A percentile compares a stretch with the other conserved stretches of the same genome.
These are phyloP conservation scores for Botrytis galanthina DNA, from an alignment of 2,329 filamentous ascomycete genomes.

Conservation along the genomic window DNA sequence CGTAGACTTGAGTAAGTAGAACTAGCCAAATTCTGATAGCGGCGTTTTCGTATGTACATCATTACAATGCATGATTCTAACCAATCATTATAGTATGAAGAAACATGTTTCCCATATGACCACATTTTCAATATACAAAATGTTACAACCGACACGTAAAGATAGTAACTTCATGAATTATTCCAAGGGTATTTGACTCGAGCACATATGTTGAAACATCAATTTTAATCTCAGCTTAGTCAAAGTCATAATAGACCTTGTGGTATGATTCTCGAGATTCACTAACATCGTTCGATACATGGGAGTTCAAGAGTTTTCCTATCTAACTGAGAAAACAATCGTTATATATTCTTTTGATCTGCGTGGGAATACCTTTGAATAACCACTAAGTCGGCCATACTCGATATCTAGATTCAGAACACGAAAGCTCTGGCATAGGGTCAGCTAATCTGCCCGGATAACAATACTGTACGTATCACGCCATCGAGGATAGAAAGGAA, in stretches of 20 bases:
- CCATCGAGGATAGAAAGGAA: not conserved
- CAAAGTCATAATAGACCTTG: not conserved
- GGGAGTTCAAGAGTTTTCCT: not conserved
- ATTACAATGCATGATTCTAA: too few species aligned
- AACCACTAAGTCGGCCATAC: not conserved
- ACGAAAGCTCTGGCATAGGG: not conserved
- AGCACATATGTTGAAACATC: not conserved
- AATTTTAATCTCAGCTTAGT: not conserved
- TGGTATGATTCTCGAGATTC: not conserved
- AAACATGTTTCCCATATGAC: too few species aligned
- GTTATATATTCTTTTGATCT: not conserved
- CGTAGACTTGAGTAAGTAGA: too few species aligned
- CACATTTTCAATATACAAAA: too few species aligned
- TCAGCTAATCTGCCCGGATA: not conserved
- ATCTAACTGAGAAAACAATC: not conserved
- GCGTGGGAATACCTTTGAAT: not conserved
- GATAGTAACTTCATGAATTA: too few species aligned
- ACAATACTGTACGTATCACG: not conserved
- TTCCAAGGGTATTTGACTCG: too few species aligned
- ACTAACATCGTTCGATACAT: not conserved
- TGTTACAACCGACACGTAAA: too few species aligned
- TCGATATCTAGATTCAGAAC: not conserved
- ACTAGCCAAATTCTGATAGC: too few species aligned
- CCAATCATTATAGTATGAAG: too few species aligned
- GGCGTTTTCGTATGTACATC: too few species aligned